Evolutionary conservation across 345 rosid genomes (phyloP).

Genomic region (Raphanus raphanistrum): DNA sequence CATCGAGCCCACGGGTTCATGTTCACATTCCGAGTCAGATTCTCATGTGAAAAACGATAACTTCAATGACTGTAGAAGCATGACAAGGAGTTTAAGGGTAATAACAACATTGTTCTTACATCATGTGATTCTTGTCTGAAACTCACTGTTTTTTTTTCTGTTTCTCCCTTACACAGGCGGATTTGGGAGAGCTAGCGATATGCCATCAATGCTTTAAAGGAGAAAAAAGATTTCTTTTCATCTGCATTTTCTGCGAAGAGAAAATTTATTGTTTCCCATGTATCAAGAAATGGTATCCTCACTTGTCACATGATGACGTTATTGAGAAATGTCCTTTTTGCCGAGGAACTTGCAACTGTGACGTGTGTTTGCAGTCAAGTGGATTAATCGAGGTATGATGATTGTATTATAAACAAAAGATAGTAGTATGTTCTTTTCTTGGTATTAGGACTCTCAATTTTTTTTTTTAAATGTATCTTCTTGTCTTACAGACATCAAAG

Average conservation of each 20-base stretch:
- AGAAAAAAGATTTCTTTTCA: conserved; percentile 59
- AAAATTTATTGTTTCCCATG: conserved; percentile 62
- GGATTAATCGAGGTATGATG: conserved; percentile 67
- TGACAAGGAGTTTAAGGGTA: conserved; percentile 35
- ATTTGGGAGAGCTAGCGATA: conserved; percentile 37
- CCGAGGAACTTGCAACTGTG: conserved; percentile 79
- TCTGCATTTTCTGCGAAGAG: conserved; percentile 54
- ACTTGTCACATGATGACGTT: conserved; percentile 51
- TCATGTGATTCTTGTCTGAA: conserved; percentile 10
- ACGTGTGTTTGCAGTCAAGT: conserved; percentile 63
- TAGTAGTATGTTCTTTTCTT: no score
- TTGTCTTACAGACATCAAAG: conserved; percentile 59
- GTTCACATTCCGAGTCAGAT: conserved; percentile 27
- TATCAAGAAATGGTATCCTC: conserved; percentile 79
- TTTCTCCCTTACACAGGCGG: conserved; percentile 38
- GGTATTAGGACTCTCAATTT: no score
- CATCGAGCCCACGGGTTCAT: not conserved
- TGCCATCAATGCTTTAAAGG: conserved; percentile 83
- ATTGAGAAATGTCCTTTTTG: conserved; percentile 75
- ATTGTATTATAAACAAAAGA: not conserved
- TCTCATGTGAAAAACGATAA: not conserved
- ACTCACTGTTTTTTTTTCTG: not conserved
- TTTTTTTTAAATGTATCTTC: no score
- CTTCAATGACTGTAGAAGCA: conserved; percentile 24
- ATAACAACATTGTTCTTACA: conserved; percentile 12